Base-by-base conservation (phyloP, 2,329 filamentous ascomycete species). In the Metarhizium guizhouense region DNA sequence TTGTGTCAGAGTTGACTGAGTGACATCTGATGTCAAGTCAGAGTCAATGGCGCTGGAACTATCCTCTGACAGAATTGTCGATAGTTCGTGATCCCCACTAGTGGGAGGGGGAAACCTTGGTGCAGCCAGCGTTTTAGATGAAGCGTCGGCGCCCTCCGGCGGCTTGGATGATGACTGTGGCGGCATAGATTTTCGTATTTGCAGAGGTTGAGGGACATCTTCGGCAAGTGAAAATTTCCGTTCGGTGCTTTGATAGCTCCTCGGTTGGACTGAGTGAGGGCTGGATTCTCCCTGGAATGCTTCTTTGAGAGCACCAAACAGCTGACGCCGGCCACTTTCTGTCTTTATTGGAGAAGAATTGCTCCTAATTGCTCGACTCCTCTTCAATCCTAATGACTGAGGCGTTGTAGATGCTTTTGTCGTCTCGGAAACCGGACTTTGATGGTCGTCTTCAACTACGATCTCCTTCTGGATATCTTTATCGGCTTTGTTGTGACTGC, bases 281-380 rank as follows among this genome's bases (percentile, higher is more conserved):
- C 68, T 74, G 2, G 83, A 85, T 64, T 86, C 82, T 34, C 83
- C 83, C 43, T 77, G 77, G 62, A 86, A 86, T 3, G 82, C 83
- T 58, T 83, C 82, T 54, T 79, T 80, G 8, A 86, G 68, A 49
- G 77, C 76, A 45, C 84, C 83, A 25, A 83, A 76, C 54, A 86
- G 74, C 0, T 78, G 78, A 40, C 74, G 74, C 63, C 30, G 56
- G 30, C 79, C 83, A 13, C 64, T 63, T 2, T 63, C 67, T 0
- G 73, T 59, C 63, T 79, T 84, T 6, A 74, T 54, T 1, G 81
- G 76, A 6, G 80, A 76, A 1, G 78, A 70, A 2, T 72, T 63
- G 56, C 65, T 74, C 60, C 81, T 76, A 34, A 78, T 83, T 25
- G 83, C 82, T 47, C 75, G 74, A 51, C 78, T 82, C 62, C 83